A percentile compares a stretch with the other conserved stretches of the same genome.
Evolutionary conservation across 331 rosid genomes (phyloP).

Genomic region (Quercus tomentella): DNA sequence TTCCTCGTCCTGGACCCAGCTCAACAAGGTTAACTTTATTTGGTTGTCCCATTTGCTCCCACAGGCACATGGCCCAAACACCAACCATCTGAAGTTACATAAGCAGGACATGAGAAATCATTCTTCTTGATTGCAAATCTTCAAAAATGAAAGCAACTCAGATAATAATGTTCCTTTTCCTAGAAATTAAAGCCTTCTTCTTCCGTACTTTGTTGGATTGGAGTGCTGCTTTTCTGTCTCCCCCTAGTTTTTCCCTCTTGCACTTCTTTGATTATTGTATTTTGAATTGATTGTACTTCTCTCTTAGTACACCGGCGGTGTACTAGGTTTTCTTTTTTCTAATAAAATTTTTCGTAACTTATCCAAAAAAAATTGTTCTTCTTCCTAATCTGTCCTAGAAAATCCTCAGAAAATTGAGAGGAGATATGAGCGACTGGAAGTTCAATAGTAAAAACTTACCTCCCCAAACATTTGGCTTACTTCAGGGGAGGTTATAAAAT

Average conservation of each 20-base stretch:
- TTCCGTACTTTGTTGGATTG: no score
- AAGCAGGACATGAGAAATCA: constrained; percentile 20
- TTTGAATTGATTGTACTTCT: no score
- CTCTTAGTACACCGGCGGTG: no score
- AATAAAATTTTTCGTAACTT: no score
- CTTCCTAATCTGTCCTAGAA: not conserved
- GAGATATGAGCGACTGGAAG: not conserved
- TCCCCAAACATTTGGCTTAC: constrained; percentile 98
- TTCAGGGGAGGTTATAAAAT: constrained; percentile 95
- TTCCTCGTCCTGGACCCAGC: constrained; percentile 96
- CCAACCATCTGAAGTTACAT: constrained; percentile 68
- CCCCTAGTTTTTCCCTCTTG: no score
- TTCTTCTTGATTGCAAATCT: constrained; percentile 3
- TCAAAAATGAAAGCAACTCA: constrained; percentile 1
- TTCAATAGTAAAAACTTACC: constrained; percentile 27
- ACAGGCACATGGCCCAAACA: constrained; percentile 95
- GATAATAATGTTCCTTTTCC: not conserved
- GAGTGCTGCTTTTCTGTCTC: no score
- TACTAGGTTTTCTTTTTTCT: no score
- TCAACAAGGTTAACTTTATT: constrained; percentile 61
- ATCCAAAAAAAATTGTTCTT: not conserved
- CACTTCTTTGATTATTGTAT: no score
- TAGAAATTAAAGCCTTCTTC: not conserved
- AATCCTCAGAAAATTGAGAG: not conserved
- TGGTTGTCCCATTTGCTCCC: constrained; percentile 99